Percentiles rank a stretch among this genome's conserved stretches.
Evolutionary conservation across 2,329 filamentous ascomycete species (phyloP).

Genomic region (Penicillium psychrosexuale): DNA sequence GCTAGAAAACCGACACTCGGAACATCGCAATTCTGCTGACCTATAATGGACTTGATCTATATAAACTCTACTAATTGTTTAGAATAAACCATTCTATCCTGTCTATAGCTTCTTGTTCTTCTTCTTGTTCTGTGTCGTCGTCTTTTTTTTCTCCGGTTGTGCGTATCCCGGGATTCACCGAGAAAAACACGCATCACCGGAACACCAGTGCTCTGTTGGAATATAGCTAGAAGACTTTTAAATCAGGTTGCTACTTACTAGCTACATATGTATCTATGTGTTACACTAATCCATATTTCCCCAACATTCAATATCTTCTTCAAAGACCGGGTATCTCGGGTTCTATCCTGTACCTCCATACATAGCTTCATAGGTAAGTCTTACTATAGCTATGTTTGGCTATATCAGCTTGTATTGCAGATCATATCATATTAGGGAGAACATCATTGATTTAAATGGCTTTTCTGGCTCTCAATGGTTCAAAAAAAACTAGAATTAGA

Average conservation of each 20-base stretch:
- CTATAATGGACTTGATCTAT: not conserved
- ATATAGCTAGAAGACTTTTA: not conserved
- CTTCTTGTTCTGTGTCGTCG: not conserved
- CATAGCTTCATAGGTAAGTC: not conserved
- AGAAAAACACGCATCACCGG: slow-evolving; percentile 9
- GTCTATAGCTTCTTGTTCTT: not conserved
- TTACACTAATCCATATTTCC: not conserved
- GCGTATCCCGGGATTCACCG: slow-evolving; percentile 11
- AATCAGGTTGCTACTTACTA: not conserved
- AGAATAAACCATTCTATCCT: not conserved
- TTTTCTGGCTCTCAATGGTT: no score
- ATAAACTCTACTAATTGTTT: not conserved
- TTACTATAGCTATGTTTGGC: not conserved
- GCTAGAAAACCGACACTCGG: slow-evolving; percentile 40
- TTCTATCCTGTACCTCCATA: not conserved
- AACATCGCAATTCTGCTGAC: slow-evolving; percentile 7
- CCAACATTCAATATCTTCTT: not conserved
- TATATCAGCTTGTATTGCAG: not conserved
- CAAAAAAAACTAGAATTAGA: not conserved
- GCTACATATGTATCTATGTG: not conserved
- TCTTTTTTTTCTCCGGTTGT: not conserved
- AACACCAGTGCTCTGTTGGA: not conserved
- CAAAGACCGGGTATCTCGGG: not conserved
- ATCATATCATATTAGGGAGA: no score
- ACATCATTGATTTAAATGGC: accelerated